These are phyloP conservation scores for Hypomontagnella monticulosa DNA, from an alignment of 495 filamentous ascomycete genomes.

Conservation along the genomic window DNA sequence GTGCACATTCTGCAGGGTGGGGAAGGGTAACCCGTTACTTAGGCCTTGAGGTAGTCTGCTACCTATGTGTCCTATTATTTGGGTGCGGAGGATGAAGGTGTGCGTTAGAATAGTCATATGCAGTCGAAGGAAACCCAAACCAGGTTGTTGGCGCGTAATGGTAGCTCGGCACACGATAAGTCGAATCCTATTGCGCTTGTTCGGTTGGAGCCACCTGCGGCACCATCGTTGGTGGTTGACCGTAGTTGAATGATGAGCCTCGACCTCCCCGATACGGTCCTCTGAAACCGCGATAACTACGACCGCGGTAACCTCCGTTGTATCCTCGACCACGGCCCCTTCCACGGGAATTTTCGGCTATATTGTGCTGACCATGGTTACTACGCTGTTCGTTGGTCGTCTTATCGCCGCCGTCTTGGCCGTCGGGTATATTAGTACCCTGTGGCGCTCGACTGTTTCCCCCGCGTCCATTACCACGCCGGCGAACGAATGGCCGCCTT, in stretches of 20 bases:
- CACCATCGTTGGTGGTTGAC: constrained; percentile 11
- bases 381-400: neutral
- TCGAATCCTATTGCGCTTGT: constrained; percentile 35
- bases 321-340: constrained; percentile 40
- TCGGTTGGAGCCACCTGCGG: constrained; percentile 26
- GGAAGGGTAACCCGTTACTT: neutral
- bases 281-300: constrained; percentile 35
- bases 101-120: neutral
- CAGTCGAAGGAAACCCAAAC: neutral
- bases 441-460: constrained; percentile 20
- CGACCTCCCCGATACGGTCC: constrained; percentile 40
- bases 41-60: neutral
- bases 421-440: constrained; percentile 1
- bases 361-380: neutral
- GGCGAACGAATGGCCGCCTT: constrained; percentile 45
- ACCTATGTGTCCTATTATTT: neutral
- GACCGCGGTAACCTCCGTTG: constrained; percentile 35
- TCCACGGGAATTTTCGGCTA: constrained; percentile 27
- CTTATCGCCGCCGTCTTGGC: constrained; percentile 9
- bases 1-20: neutral
- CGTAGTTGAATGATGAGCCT: constrained; percentile 20
- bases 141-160: neutral
- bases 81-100: neutral
- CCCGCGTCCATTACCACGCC: constrained; percentile 41
- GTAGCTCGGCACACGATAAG: constrained; percentile 10